Base-by-base conservation (phyloP, 2,329 filamentous ascomycete genomes). In the Phialophora macrospora region DNA sequence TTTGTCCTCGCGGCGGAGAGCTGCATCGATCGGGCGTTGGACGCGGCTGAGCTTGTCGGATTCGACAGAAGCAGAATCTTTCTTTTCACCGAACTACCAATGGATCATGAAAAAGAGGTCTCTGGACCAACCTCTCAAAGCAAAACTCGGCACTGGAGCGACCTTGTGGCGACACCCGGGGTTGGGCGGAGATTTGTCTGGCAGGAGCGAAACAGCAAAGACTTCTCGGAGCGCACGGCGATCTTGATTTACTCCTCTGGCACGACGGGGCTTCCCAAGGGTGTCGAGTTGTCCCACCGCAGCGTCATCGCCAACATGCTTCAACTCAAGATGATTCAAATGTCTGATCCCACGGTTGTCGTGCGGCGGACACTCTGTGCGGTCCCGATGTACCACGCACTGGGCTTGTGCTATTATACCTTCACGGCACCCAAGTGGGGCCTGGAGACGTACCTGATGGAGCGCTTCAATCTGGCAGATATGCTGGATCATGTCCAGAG, bases 1-100 rank as follows among this genome's bases (percentile, higher is more conserved):
- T 89, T 90, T 72, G 77, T 95, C 63, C 78, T 95, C 61, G 84
- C 86, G n/a, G 84, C 87, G 0, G 84, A 86, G 41, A 80, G 74
- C 0, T 85, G 82, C 66, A 77, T 93, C 24, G 82, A 86, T 11
- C 86, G 85, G 0, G 90, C 88, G 0, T 74, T 92, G 3, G 86
- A 88, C 66, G 91, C 91, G 0, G 90, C 89, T 0, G 77, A 80
- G 30, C 76, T 83, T 66, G 83, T 81, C 9, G 86, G 86, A 1
- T 75, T 93, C 73, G 74, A 81, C 0, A 78, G 74, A 17, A 79
- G 83, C 49, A 80, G 78, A 7, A 78, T 94, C 41, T 93, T 90
- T 73, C 79, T 87, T 41, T 89, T 93, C 70, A 88, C 91, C 72
- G 85, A 83, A 49, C 24, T 65, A 30, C 41, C 58, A 1, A 55